Conservation (phyloP, 2,329 filamentous ascomycete species). For the Raffaelea arxii region DNA sequence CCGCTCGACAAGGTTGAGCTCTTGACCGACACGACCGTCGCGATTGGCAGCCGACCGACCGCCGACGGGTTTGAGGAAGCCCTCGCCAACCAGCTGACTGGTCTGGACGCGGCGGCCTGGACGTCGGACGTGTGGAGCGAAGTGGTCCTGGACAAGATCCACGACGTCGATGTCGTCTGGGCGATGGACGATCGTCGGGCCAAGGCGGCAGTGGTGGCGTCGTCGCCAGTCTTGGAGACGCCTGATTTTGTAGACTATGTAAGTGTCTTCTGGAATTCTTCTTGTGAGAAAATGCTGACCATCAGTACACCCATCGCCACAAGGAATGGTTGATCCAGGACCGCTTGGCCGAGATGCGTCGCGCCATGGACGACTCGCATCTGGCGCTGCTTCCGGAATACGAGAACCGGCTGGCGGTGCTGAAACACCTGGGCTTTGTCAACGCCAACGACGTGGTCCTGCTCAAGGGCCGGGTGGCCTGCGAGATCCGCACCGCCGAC, state of each 20-base stretch:
- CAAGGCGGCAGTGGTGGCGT: constrained; percentile 50
- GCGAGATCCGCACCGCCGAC: constrained; percentile 94
- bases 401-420: constrained; percentile 83
- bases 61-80: no score
- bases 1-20: constrained; percentile 74
- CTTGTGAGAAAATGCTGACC: not conserved
- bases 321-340: constrained; percentile 95
- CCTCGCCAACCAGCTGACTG: constrained; percentile 46
- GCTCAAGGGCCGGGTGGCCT: constrained; percentile 96
- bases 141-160: constrained; percentile 70
- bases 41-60: constrained; percentile 1
- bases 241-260: constrained; percentile 80
- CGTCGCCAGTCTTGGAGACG: constrained; percentile 59
- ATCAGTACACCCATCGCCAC: constrained; percentile 85
- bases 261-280: constrained; percentile 27
- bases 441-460: constrained; percentile 80
- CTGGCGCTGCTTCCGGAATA: constrained; percentile 93
- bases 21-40: constrained; percentile 56
- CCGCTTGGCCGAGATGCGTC: constrained; percentile 78
- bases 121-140: constrained; percentile 69
- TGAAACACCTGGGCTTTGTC: constrained; percentile 87
- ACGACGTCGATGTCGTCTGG: constrained; percentile 72
- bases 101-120: constrained; percentile 56
- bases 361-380: constrained; percentile 91
- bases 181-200: constrained; percentile 62